These are phyloP conservation scores for Apiotrichum montevideense DNA, from an alignment of 1,284 basidiomycete species.

Conservation along the genomic window DNA sequence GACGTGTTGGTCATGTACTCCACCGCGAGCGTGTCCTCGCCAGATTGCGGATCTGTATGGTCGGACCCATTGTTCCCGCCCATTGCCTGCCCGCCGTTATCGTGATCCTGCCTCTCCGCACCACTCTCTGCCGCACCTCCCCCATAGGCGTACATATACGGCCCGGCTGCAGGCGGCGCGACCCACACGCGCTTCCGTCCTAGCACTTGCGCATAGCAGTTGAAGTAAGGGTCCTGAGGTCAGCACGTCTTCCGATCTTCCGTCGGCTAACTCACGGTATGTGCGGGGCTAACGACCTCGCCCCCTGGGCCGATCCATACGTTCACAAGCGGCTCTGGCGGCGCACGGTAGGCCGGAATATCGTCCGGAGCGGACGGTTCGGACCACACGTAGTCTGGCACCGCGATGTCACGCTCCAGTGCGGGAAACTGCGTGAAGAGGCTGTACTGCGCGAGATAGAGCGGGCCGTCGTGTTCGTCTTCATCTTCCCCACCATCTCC, in stretches of 20 bases:
- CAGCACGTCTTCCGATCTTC: constrained; percentile 1
- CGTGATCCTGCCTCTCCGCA: neutral
- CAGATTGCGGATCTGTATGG: neutral
- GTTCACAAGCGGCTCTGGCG: constrained; percentile 61
- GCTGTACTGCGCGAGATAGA: constrained; percentile 90
- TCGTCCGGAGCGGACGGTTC: constrained; percentile 51
- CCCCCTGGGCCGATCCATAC: constrained; percentile 76
- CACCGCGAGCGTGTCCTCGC: constrained; percentile 6
- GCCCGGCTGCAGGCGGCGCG: constrained; percentile 60
- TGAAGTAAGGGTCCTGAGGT: constrained; percentile 81
- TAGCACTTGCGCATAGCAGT: constrained; percentile 84
- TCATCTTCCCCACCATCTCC: neutral
- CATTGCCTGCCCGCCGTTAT: constrained; percentile 1
- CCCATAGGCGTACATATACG: constrained; percentile 54
- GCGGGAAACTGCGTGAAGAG: constrained; percentile 77
- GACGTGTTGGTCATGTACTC: constrained; percentile 49
- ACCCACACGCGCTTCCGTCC: constrained; percentile 90
- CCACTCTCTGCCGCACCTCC: neutral
- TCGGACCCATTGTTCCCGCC: constrained; percentile 37
- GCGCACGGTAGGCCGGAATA: constrained; percentile 58
- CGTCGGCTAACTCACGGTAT: constrained; percentile 60
- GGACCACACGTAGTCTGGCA: constrained; percentile 84
- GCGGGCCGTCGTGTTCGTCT: constrained; percentile 16
- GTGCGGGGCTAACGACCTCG: constrained; percentile 70
- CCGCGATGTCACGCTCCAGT: constrained; percentile 63